Evolutionary conservation across 345 rosid genomes (phyloP).

Genomic region (Eucalyptus regnans): DNA sequence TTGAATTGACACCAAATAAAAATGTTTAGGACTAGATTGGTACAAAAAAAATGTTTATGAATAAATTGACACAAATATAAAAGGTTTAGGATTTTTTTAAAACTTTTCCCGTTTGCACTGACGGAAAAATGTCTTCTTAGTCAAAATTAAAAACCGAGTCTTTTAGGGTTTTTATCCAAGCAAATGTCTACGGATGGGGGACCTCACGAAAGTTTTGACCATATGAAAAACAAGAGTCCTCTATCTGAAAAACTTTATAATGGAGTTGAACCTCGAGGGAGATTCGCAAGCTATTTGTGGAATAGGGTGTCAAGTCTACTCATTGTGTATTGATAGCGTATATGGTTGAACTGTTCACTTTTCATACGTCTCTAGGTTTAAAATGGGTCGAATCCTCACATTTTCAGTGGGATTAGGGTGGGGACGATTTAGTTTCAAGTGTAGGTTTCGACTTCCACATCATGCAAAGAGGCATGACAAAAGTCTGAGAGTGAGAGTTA

Average conservation of each 20-base stretch:
- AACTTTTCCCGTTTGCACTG: accelerated
- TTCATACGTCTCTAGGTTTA: not conserved
- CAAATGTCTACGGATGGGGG: not conserved
- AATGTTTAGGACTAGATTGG: too few species aligned
- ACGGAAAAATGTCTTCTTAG: not conserved
- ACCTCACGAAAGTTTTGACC: not conserved
- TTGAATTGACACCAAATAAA: accelerated
- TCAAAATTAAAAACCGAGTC: not conserved
- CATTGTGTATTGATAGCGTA: not conserved
- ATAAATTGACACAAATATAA: accelerated
- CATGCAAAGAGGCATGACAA: too few species aligned
- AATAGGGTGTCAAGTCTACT: accelerated
- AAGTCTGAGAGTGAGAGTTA: too few species aligned
- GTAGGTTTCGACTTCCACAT: too few species aligned
- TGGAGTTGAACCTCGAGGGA: not conserved
- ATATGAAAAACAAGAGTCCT: not conserved
- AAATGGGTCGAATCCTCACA: not conserved
- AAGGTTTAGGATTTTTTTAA: accelerated
- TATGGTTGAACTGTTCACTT: not conserved
- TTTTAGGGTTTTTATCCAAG: not conserved
- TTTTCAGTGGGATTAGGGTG: too few species aligned
- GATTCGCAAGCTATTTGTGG: not conserved
- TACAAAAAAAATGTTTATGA: too few species aligned
- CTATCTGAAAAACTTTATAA: not conserved
- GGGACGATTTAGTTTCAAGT: too few species aligned